Conservation (phyloP, 2,329 filamentous ascomycete genomes). For the Parascedosporium putredinis region DNA sequence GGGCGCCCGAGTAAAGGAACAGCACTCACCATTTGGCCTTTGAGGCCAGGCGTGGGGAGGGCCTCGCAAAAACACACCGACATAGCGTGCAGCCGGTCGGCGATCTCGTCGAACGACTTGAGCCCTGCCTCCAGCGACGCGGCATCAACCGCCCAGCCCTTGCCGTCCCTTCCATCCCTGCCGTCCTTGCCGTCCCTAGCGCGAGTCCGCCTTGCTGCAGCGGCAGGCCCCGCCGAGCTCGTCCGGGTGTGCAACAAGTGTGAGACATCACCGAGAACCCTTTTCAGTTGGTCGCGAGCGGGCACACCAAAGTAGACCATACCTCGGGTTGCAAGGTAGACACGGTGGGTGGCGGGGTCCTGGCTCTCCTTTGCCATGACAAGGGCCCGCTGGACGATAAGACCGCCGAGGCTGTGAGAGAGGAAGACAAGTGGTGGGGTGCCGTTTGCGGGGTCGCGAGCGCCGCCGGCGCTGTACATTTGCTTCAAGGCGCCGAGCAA, state of each 20-base stretch:
- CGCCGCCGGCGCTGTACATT: background rate
- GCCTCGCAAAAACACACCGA: slow-evolving; percentile 8
- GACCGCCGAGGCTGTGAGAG: slow-evolving; percentile 8
- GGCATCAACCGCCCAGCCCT: background rate
- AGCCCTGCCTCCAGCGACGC: background rate
- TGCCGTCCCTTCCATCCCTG: background rate
- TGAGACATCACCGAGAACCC: slow-evolving; percentile 2
- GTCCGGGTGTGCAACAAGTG: background rate
- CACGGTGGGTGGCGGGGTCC: background rate
- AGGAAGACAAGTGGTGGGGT: slow-evolving; percentile 3
- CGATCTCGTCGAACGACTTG: background rate
- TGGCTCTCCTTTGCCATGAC: background rate
- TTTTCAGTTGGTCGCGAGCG: background rate
- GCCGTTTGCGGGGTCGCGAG: background rate
- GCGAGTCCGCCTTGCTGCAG: background rate
- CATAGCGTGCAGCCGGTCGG: slow-evolving; percentile 1
- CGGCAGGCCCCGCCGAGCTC: no score
- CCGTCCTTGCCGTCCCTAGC: background rate
- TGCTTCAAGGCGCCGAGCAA: background rate
- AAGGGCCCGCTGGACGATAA: slow-evolving; percentile 5
- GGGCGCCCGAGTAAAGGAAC: no score
- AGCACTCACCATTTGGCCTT: slow-evolving; percentile 2
- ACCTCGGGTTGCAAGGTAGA: background rate
- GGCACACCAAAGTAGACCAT: slow-evolving; percentile 8
- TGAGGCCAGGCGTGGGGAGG: background rate